Percentiles rank a stretch among this genome's conserved stretches.
Conservation (phyloP, 306 rosid species). For the Rosa persica region DNA sequence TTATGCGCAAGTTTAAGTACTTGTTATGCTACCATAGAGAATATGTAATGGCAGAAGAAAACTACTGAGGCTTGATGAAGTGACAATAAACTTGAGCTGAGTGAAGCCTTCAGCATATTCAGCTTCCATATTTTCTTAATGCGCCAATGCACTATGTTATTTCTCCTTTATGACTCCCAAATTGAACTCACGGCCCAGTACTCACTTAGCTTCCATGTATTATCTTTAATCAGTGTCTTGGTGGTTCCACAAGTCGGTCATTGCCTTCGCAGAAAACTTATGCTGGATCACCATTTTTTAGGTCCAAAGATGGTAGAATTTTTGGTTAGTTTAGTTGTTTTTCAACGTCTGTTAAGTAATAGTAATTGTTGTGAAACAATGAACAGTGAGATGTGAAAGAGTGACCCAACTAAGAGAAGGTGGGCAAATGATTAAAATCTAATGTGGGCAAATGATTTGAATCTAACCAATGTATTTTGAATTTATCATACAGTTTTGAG, state of each 20-base stretch:
- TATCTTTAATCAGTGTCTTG: background rate
- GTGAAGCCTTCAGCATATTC: background rate
- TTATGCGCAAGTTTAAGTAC: background rate
- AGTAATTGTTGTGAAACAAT: background rate
- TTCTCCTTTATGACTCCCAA: background rate
- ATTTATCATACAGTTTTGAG: slow-evolving; percentile 71
- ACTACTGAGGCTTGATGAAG: background rate
- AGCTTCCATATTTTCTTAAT: background rate
- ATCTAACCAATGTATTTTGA: slow-evolving; percentile 31
- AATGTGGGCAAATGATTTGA: slow-evolving; percentile 20
- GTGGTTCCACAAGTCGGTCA: background rate
- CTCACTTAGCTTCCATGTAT: background rate
- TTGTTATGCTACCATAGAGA: background rate
- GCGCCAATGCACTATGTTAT: background rate
- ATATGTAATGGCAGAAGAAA: background rate
- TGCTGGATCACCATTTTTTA: background rate
- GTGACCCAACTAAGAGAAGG: background rate
- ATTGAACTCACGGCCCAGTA: background rate
- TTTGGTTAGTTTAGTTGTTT: background rate
- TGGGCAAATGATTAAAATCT: background rate
- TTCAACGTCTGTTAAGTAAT: slow-evolving; percentile 2
- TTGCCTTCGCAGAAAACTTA: background rate
- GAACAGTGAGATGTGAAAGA: background rate
- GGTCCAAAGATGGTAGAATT: background rate
- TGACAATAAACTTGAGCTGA: background rate